A percentile compares a stretch with the other conserved stretches of the same genome.
These are phyloP conservation scores for Ricinus communis DNA, from an alignment of 345 rosid genomes.

Conservation along the genomic window DNA sequence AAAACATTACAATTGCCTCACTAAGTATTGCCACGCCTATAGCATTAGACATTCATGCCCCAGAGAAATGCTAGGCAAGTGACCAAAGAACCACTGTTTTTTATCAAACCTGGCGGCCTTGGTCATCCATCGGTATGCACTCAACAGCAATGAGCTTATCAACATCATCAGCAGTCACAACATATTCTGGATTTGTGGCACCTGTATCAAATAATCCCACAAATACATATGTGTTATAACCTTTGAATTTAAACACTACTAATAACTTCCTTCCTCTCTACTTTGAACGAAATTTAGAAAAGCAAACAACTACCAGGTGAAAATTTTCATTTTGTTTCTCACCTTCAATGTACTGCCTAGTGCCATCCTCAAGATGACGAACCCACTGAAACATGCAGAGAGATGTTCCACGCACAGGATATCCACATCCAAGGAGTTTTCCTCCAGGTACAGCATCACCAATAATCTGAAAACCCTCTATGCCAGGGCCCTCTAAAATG, in stretches of 20 bases:
- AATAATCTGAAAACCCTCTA: constrained; percentile 83
- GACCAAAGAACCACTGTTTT: constrained; percentile 4
- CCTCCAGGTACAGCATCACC: constrained; percentile 92
- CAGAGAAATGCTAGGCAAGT: constrained; percentile 4
- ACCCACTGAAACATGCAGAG: constrained; percentile 99
- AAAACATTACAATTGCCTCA: not conserved
- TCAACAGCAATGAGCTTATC: constrained; percentile 94
- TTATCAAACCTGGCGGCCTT: constrained; percentile 73
- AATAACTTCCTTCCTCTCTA: not conserved
- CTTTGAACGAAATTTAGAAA: not conserved
- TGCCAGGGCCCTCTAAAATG: constrained; percentile 76
- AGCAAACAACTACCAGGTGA: not conserved
- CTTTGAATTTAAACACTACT: not conserved
- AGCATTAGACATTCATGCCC: not conserved
- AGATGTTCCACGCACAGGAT: constrained; percentile 83
- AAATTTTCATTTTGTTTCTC: constrained; percentile 25
- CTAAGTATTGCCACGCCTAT: not conserved
- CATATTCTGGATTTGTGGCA: constrained; percentile 94
- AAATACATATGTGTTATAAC: not conserved
- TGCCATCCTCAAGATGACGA: constrained; percentile 95
- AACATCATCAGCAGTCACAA: constrained; percentile 98
- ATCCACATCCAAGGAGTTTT: constrained; percentile 92
- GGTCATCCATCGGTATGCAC: constrained; percentile 99
- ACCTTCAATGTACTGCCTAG: constrained; percentile 93
- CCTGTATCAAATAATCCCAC: constrained; percentile 44